Base-by-base conservation (phyloP, 1,284 basidiomycete species). In the Microbotryomycetes sp. region DNA sequence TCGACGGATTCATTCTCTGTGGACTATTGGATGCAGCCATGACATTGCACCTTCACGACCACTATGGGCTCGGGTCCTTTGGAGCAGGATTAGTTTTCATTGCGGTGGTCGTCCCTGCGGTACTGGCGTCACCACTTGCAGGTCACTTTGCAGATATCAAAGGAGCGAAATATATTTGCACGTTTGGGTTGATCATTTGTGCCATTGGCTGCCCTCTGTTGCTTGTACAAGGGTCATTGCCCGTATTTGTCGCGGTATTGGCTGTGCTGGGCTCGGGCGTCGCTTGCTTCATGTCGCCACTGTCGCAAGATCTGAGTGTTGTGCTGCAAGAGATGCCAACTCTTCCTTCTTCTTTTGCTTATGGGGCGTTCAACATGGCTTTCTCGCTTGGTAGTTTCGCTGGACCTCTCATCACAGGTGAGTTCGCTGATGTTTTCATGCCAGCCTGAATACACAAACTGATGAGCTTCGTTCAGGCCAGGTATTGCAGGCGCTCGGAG, bases 11-110 rank as follows among this genome's bases (percentile, higher is more conserved):
- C 23, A 60, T 66, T n/a, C 47, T 66, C 15, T 70, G 71, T 36
- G 67, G 63, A 1, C 14, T 70, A 3, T 57, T 67, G 15, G 71
- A 62, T 46, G 51, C 60, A 4, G 53, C 28, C n/a, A 50, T 64
- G 51, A 62, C 60, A 12, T 53, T 66, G 6, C 47, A 58, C 19
- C 57, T 66, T 30, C 52, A 66, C 59, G 15, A 58, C 6, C 9
- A 54, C 15, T 73, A 72, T 52, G 60, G 63, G 3, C 56, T 70
- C 19, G 47, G 57, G 7, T 61, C 63, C 1, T 48, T 67, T 2
- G 66, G 68, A 3, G 71, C 70, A 1, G 71, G 71, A 1, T 48
- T 73, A 1, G 64, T 72, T 14, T 73, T 70, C 56, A 54, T 73
- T 7, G 70, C 64, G 0, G 49, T 59, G 3, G 63, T 68, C 6